Evolutionary conservation across 345 rosid species (phyloP).

Genomic region (Carallia pectinifolia): DNA sequence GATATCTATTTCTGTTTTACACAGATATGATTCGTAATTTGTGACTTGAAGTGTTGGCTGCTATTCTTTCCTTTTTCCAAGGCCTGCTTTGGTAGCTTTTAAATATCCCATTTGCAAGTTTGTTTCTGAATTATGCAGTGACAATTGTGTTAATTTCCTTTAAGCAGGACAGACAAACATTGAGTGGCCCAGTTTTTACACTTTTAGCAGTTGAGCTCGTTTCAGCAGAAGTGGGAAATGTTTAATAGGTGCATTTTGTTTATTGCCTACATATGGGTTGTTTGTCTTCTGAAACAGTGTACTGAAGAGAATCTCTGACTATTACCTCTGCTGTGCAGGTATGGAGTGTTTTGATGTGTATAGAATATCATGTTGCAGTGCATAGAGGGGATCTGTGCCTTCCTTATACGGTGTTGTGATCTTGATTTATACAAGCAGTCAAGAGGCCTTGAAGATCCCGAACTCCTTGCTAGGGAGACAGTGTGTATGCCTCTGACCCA

Average conservation of each 20-base stretch:
- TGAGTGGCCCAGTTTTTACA: slow-evolving; percentile 1
- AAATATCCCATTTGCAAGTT: neutral
- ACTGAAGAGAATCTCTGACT: neutral
- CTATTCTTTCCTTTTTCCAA: neutral
- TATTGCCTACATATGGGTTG: neutral
- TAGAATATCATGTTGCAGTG: slow-evolving; percentile 86
- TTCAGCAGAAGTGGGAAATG: slow-evolving; percentile 41
- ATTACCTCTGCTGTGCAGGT: slow-evolving; percentile 40
- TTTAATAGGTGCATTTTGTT: slow-evolving; percentile 45
- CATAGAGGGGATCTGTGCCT: slow-evolving; percentile 66
- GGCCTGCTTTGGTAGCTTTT: neutral
- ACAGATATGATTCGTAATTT: too few species aligned
- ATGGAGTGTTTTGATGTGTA: slow-evolving; percentile 69
- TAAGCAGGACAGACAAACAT: slow-evolving; percentile 9
- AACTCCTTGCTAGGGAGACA: slow-evolving; percentile 90
- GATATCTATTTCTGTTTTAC: too few species aligned
- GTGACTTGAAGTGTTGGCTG: neutral
- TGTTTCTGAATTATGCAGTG: neutral
- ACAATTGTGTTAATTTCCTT: slow-evolving; percentile 2
- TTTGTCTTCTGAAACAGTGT: slow-evolving; percentile 14
- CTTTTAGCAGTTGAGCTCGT: slow-evolving; percentile 9
- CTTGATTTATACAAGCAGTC: slow-evolving; percentile 69
- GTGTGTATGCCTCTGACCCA: slow-evolving; percentile 62
- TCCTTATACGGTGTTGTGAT: slow-evolving; percentile 75
- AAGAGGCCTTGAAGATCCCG: slow-evolving; percentile 90